Conservation (phyloP, 2,329 filamentous ascomycete genomes). For the Epichloe aotearoae region DNA sequence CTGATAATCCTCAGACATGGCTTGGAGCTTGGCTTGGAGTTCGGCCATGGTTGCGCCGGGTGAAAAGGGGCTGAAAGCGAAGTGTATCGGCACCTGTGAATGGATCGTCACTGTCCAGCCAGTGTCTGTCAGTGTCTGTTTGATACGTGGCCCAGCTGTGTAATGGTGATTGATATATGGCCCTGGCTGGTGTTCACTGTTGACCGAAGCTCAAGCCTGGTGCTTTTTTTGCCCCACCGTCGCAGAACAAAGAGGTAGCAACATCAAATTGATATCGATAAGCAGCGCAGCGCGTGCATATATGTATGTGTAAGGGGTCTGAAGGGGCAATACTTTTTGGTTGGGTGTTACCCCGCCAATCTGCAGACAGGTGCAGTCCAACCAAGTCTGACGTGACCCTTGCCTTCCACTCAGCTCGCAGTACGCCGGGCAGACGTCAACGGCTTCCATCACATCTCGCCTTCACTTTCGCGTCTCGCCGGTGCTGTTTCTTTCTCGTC, state of each 20-base stretch:
- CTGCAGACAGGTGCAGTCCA: neutral
- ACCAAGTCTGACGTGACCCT: constrained; percentile 1
- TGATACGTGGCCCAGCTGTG: neutral
- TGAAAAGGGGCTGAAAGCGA: neutral
- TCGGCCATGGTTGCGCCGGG: constrained; percentile 44
- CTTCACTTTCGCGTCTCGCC: neutral
- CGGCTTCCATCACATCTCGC: neutral
- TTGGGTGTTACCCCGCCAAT: constrained; percentile 27
- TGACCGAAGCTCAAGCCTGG: no score
- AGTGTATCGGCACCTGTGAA: neutral
- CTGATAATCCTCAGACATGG: constrained; percentile 76
- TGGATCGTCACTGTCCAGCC: neutral
- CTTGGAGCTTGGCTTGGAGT: constrained; percentile 64
- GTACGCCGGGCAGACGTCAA: neutral
- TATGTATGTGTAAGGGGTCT: neutral
- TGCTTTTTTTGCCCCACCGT: neutral
- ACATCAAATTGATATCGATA: neutral
- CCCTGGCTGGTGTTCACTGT: no score
- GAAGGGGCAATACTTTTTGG: neutral
- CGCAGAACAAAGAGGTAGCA: neutral
- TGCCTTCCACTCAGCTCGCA: neutral
- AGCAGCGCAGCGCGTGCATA: neutral
- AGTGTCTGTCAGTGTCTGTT: neutral
- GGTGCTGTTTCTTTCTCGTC: neutral
- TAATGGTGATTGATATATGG: no score